A percentile compares a stretch with the other conserved stretches of the same genome.
Evolutionary conservation across 106 monocot genomes (phyloP).

Genomic region (Acorus calamus): DNA sequence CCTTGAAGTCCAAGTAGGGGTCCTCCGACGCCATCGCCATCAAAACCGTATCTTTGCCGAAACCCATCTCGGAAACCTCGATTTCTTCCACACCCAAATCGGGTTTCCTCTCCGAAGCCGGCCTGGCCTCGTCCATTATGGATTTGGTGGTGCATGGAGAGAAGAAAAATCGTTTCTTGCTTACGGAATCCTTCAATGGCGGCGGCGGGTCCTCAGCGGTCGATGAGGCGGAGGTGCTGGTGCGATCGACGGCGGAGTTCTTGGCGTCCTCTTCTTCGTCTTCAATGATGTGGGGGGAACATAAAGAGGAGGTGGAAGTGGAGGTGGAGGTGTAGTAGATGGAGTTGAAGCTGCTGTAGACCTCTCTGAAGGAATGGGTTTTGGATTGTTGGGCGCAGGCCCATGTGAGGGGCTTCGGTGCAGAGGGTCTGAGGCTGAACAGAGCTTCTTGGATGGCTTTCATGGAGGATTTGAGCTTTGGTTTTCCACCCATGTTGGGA

Average conservation of each 20-base stretch:
- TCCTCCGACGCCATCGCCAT: slow-evolving; percentile 29
- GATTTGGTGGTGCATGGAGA: slow-evolving; percentile 34
- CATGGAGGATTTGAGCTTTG: slow-evolving; percentile 26
- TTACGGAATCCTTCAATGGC: background rate
- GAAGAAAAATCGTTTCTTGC: slow-evolving; percentile 50
- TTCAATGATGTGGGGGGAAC: background rate
- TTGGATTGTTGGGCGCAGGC: slow-evolving; percentile 28
- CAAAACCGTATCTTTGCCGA: slow-evolving; percentile 16
- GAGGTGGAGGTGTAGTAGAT: slow-evolving; percentile 4
- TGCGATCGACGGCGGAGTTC: background rate
- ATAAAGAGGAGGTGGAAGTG: background rate
- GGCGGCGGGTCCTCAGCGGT: background rate
- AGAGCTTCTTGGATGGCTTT: slow-evolving; percentile 46
- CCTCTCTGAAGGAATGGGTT: slow-evolving; percentile 34
- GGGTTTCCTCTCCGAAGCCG: background rate
- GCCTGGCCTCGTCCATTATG: slow-evolving; percentile 32
- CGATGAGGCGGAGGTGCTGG: background rate
- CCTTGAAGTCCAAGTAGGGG: slow-evolving; percentile 45
- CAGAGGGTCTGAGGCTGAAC: slow-evolving; percentile 12
- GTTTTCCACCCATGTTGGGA: slow-evolving; percentile 8
- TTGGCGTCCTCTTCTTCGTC: slow-evolving; percentile 2
- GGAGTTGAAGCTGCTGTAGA: slow-evolving; percentile 11
- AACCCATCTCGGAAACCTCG: background rate
- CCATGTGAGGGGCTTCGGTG: slow-evolving; percentile 5
- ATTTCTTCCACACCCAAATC: background rate